Base-by-base conservation (phyloP, 2,329 filamentous ascomycete species). In the Clonostachys rosea region DNA sequence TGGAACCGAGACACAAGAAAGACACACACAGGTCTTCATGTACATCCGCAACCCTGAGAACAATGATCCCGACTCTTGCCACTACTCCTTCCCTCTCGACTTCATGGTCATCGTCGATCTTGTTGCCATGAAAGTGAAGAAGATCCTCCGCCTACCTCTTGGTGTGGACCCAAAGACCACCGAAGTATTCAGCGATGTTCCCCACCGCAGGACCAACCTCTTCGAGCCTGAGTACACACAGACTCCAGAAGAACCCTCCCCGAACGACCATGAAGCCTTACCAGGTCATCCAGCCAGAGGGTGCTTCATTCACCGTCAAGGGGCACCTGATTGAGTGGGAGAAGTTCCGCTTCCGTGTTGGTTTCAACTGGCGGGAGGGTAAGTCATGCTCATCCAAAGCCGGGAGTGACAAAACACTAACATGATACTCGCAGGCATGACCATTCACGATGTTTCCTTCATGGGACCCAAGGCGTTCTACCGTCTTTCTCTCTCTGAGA, bases 281-380 rank as follows among this genome's bases (percentile, higher is more conserved):
- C 58, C 80, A 89, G 54, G 82, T 92, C 42, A 74, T 81, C 2
- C 88, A 91, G 57, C 76, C 77, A 35, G 79, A 87, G 33, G 86
- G 85, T 0, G 76, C 84, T 0, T 86, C 81, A 2, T 89, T 90
- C 63, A 30, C 24, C 24, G 24, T 30, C 24, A 70, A 65, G 0
- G 72, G 87, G 9, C 67, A 68, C 49, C 60, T 67, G n/a, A 55
- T 81, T 6, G 63, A 72, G 47, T 85, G 81, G 81, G 79, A 85
- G 59, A 82, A 85, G 54, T 89, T 84, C 84, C 71, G 76, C 2
- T 83, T 90, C 65, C 72, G 84, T 12, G 74, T 91, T 4, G 78
- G 79, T 35, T 87, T 86, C 67, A 89, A 84, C 61, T 75, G 79
- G 42, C 74, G 86, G 2, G 86, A 89, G 60, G 86, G 86, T 9